Evolutionary conservation across 1,284 basidiomycete species (phyloP).

Genomic region (Xerocomus amazonicus): DNA sequence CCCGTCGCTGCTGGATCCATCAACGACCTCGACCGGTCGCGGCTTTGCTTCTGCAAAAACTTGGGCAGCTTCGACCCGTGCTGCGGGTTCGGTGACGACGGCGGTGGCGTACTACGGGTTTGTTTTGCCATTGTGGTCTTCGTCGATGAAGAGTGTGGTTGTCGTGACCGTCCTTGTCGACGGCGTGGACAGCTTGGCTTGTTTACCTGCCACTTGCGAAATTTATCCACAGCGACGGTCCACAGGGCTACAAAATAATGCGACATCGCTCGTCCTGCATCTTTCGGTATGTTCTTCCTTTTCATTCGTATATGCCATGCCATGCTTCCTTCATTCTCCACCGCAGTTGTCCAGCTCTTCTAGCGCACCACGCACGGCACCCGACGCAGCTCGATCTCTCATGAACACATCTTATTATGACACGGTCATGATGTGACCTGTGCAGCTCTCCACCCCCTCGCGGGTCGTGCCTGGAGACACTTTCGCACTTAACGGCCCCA

Average conservation of each 20-base stretch:
- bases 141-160: conserved; percentile 7
- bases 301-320: conserved; percentile 1
- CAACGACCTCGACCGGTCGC: conserved; percentile 59
- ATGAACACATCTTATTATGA: too few relatives aligned
- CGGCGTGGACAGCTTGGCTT: conserved; percentile 26
- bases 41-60: conserved; percentile 59
- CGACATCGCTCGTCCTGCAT: background rate
- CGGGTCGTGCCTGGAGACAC: conserved; percentile 40
- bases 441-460: too few relatives aligned
- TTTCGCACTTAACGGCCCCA: conserved; percentile 31
- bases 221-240: conserved; percentile 13
- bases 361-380: too few relatives aligned
- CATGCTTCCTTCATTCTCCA: conserved; percentile 34
- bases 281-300: background rate
- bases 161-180: conserved; percentile 21
- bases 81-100: conserved; percentile 34
- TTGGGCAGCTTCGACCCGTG: conserved; percentile 56
- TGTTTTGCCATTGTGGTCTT: conserved; percentile 37
- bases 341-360: too few relatives aligned
- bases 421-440: too few relatives aligned
- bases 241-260: conserved; percentile 7
- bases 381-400: too few relatives aligned
- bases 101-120: conserved; percentile 36
- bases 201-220: conserved; percentile 23
- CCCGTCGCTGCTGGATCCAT: conserved; percentile 42